Percentiles rank a stretch among this genome's conserved stretches.
phyloP scores from a whole-genome alignment of 306 rosid genomes.

The Medicago ruthenica region DNA sequence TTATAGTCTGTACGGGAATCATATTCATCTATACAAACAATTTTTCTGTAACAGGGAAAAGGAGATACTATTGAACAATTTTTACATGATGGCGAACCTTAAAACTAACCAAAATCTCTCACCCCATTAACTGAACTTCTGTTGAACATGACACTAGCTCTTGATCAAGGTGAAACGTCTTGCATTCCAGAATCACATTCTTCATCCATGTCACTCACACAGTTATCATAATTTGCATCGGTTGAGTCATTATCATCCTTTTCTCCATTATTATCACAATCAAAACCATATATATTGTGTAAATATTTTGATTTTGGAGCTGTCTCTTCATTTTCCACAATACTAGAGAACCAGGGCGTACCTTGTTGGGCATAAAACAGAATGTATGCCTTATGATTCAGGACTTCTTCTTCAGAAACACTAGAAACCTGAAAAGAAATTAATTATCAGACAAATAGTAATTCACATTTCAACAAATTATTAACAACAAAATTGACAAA shows the following conservation, averaged over 20 bases:
- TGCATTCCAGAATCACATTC: background rate
- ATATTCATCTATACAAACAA: background rate
- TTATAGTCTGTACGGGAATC: background rate
- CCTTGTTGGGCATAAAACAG: constrained; percentile 69
- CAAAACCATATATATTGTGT: background rate
- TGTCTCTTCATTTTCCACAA: constrained; percentile 33
- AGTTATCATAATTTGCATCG: background rate
- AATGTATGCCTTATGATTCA: constrained; percentile 62
- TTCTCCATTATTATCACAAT: background rate
- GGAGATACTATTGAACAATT: background rate
- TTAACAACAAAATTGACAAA: too few species aligned
- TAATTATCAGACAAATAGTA: background rate
- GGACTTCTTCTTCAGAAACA: constrained; percentile 50
- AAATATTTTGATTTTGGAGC: background rate
- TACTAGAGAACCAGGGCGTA: constrained; percentile 65
- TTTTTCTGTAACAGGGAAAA: background rate
- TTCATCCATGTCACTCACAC: constrained; percentile 1
- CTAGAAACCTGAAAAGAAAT: constrained; percentile 57
- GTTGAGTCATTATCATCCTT: background rate
- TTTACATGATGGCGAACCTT: background rate
- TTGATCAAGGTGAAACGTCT: background rate
- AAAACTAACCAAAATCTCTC: background rate
- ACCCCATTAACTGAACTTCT: background rate
- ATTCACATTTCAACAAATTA: constrained; percentile 1
- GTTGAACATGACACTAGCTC: background rate